phyloP scores from a whole-genome alignment of 495 filamentous ascomycete genomes.

The Neohortaea acidophila region DNA sequence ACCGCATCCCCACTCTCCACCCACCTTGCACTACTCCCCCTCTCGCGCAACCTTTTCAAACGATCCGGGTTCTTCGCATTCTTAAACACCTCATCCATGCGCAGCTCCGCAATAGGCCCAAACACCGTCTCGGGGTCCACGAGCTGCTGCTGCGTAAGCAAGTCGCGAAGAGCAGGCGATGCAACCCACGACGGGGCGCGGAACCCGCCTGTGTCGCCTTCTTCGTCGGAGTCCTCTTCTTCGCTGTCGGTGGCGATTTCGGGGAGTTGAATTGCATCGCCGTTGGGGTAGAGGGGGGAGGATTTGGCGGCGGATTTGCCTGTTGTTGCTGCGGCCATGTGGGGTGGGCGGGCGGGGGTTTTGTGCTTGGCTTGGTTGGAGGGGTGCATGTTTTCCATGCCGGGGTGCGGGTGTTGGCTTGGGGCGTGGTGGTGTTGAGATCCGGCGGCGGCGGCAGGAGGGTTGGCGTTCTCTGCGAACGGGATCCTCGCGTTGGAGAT shows the following conservation, averaged over 20 bases:
- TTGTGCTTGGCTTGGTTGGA: constrained; percentile 36
- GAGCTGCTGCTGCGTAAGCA: constrained; percentile 61
- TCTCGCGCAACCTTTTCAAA: constrained; percentile 66
- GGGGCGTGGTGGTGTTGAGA: constrained; percentile 3
- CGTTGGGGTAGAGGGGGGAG: constrained; percentile 63
- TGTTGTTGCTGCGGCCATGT: too few relatives aligned
- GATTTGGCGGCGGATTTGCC: constrained; percentile 41
- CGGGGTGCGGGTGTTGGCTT: constrained; percentile 9
- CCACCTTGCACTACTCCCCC: constrained; percentile 93
- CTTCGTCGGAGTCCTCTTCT: constrained; percentile 51
- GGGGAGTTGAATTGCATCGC: constrained; percentile 70
- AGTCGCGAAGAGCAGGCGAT: constrained; percentile 54
- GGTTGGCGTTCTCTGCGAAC: constrained; percentile 49
- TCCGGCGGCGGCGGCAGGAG: constrained; percentile 10
- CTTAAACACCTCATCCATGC: constrained; percentile 91
- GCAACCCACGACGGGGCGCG: constrained; percentile 68
- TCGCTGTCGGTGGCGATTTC: constrained; percentile 81
- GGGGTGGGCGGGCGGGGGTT: constrained; percentile 35
- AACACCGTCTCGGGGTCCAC: constrained; percentile 80
- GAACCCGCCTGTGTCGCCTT: constrained; percentile 28
- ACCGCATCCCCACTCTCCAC: constrained; percentile 55
- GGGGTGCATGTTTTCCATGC: constrained; percentile 34
- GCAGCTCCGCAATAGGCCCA: constrained; percentile 67
- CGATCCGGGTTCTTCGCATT: constrained; percentile 50
- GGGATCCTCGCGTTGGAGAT: constrained; percentile 76